A percentile compares a stretch with the other conserved stretches of the same genome.
Evolutionary conservation across 257 asterid genomes (phyloP).

Genomic region (Nicotiana otophora): DNA sequence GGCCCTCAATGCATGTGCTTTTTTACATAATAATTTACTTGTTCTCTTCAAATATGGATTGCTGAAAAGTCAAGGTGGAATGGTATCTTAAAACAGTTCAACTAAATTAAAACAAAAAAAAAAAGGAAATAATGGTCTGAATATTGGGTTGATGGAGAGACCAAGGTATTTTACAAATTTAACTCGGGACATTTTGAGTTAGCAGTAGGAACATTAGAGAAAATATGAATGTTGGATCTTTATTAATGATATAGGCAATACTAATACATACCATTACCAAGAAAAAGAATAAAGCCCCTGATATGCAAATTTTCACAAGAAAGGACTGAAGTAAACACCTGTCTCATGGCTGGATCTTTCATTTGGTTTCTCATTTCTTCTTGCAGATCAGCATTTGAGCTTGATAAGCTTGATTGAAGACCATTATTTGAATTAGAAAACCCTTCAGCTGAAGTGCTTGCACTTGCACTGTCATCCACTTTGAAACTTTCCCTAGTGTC

Average conservation of each 20-base stretch:
- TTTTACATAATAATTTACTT: not conserved
- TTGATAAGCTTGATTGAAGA: slow-evolving; percentile 42
- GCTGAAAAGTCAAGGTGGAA: not conserved
- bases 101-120: not conserved
- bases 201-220: not conserved
- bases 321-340: slow-evolving; percentile 43
- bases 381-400: slow-evolving; percentile 64
- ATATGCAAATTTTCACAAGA: not conserved
- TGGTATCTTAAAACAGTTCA: not conserved
- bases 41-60: not conserved
- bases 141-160: not conserved
- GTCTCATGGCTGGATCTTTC: slow-evolving; percentile 96
- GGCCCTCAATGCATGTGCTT: not conserved
- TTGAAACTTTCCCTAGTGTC: slow-evolving; percentile 24
- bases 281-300: not conserved
- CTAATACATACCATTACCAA: not conserved
- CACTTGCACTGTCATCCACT: slow-evolving; percentile 30
- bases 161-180: not conserved
- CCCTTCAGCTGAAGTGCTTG: slow-evolving; percentile 41
- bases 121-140: not conserved
- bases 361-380: slow-evolving; percentile 93
- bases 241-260: not conserved
- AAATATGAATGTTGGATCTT: not conserved
- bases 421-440: slow-evolving; percentile 25
- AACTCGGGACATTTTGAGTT: not conserved